Evolutionary conservation across 2,329 filamentous ascomycete species (phyloP).

Genomic region (Epichloe baconii): DNA sequence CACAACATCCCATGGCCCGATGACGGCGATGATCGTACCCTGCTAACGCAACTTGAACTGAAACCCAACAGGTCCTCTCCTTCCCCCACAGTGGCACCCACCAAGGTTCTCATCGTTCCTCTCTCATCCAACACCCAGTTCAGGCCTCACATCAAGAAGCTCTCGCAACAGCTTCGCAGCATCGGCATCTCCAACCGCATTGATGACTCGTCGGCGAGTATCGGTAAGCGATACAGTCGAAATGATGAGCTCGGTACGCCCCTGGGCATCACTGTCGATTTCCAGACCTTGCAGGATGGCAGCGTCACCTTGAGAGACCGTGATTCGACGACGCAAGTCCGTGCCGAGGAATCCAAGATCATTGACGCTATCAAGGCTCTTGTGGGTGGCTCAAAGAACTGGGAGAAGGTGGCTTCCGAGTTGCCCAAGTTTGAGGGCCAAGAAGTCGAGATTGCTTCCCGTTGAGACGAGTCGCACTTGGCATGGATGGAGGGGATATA

Average conservation of each 20-base stretch:
- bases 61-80: conserved; percentile 32
- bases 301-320: conserved; percentile 81
- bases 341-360: conserved; percentile 69
- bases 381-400: conserved; percentile 37
- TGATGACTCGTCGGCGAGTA: conserved; percentile 81
- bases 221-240: conserved; percentile 87
- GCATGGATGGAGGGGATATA: neutral
- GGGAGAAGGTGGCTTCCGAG: conserved; percentile 59
- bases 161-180: conserved; percentile 65
- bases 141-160: conserved; percentile 57
- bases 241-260: conserved; percentile 95
- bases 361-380: conserved; percentile 55
- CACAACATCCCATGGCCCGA: neutral
- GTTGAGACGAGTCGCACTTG: conserved; percentile 13
- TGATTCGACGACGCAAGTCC: conserved; percentile 83
- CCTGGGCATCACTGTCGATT: conserved; percentile 87
- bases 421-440: conserved; percentile 79
- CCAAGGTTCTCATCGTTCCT: conserved; percentile 86
- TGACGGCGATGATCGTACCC: neutral
- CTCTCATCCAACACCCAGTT: conserved; percentile 73
- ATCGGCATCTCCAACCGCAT: conserved; percentile 71
- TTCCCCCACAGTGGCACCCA: conserved; percentile 66
- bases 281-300: conserved; percentile 82
- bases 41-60: conserved; percentile 5
- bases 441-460: conserved; percentile 36